Evolutionary conservation across 495 filamentous ascomycete species (phyloP), one percentile per base, ranked within the genome.

Genomic region (Jackrogersella multiformis): DNA sequence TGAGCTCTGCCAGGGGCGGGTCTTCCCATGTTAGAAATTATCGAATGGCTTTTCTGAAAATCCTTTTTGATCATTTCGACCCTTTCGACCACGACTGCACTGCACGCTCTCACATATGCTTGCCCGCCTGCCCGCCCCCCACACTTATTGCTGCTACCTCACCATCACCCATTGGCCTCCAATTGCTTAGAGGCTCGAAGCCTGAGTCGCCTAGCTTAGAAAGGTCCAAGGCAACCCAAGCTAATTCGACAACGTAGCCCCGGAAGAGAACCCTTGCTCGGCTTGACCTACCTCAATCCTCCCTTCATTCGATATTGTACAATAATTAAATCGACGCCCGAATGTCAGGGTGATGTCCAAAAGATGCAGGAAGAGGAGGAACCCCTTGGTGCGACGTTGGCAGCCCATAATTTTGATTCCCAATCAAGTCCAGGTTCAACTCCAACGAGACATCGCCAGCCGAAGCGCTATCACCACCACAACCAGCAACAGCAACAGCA

Each of bases 331-430:
- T 70, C 67, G 57, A 39, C 61, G 67, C 67, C 67, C 61, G 66
- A 72, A 66, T 58, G 61, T 63, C 53, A 65, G 66, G 66, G 70
- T 72, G 70, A 72, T 72, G 70, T 69, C 60, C 55, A 68, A 44
- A 70, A 70, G 55, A 70, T 70, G 67, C 73, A 66, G 60, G 65
- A 75, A 73, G 73, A 73, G 67, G 70, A 75, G 64, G 73, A 73
- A 67, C 70, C 61, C 68, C 70, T 75, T 75, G 73, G 73, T 75
- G 68, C 70, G 68, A 75, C 73, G 58, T 53, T 71, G 70, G 64
- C 62, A 71, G 30, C 72, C 69, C 72, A 66, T 71, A 70, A 72
- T 64, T 61, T 72, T 60, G 69, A 63, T 69, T 68, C 73, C 70
- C 73, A 69, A 66, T 73, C 71, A 56, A 26, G 61, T 65, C 58